A percentile compares a stretch with the other conserved stretches of the same genome.
Conservation (phyloP, 768 basidiomycete genomes). For the Psilocybe cyanescens region DNA sequence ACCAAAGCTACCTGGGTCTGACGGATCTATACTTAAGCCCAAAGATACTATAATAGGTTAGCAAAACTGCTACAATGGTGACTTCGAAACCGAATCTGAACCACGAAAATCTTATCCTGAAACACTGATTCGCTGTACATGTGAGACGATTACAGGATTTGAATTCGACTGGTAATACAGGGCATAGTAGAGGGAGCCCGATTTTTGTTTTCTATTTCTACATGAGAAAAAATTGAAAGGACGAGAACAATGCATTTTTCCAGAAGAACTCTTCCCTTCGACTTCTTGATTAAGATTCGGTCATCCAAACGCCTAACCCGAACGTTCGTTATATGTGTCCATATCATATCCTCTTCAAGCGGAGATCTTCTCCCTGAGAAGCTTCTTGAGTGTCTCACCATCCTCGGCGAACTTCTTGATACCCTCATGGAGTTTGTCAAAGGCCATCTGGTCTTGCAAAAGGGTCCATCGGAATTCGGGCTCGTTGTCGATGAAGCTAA, state of each 20-base stretch:
- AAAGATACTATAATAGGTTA: neutral
- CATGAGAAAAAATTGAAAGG: slow-evolving; percentile 1
- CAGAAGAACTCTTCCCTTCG: neutral
- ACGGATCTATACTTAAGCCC: neutral
- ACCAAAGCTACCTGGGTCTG: neutral
- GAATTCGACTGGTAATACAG: slow-evolving; percentile 4
- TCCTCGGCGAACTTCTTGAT: slow-evolving; percentile 99
- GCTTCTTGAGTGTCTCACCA: slow-evolving; percentile 82
- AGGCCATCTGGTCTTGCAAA: slow-evolving; percentile 95
- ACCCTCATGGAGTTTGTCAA: slow-evolving; percentile 97
- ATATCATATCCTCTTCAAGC: slow-evolving; percentile 35
- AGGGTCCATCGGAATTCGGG: slow-evolving; percentile 95
- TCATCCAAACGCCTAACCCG: neutral
- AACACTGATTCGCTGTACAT: no score
- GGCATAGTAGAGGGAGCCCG: neutral
- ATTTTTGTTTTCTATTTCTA: slow-evolving; percentile 21
- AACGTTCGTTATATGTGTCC: neutral
- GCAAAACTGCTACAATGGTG: neutral
- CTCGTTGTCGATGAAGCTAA: slow-evolving; percentile 89
- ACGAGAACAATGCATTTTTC: neutral
- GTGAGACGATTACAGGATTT: neutral
- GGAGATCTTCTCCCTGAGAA: slow-evolving; percentile 72
- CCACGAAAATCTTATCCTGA: neutral
- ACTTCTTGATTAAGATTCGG: slow-evolving; percentile 1
- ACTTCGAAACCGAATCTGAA: neutral